phyloP scores from a whole-genome alignment of 2,329 filamentous ascomycete species.

The Mollisia scopiformis region DNA sequence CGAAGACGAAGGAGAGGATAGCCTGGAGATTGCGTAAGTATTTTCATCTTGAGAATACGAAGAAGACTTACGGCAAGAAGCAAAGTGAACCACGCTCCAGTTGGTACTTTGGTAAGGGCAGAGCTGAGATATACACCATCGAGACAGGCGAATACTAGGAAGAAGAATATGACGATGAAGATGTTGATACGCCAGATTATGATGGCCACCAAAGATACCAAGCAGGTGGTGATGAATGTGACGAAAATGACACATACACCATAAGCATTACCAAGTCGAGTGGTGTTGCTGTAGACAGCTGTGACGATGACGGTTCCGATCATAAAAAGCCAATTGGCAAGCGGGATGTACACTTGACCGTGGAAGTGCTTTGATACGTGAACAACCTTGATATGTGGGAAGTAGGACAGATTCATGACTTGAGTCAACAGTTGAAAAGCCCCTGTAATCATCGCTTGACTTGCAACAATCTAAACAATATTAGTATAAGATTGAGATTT shows the following conservation, averaged over 20 bases:
- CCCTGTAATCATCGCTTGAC: slow-evolving; percentile 77
- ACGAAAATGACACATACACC: slow-evolving; percentile 81
- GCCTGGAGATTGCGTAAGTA: slow-evolving; percentile 28
- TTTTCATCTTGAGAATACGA: neutral
- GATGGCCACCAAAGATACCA: slow-evolving; percentile 73
- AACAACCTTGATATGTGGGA: slow-evolving; percentile 74
- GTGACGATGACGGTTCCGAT: slow-evolving; percentile 75
- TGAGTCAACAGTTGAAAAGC: slow-evolving; percentile 71
- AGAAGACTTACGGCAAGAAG: slow-evolving; percentile 50
- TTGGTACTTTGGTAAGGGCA: slow-evolving; percentile 71
- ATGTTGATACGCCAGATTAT: slow-evolving; percentile 71
- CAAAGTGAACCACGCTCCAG: slow-evolving; percentile 79
- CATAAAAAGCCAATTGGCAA: slow-evolving; percentile 79
- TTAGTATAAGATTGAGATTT: neutral
- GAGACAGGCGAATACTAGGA: slow-evolving; percentile 65
- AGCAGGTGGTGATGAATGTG: slow-evolving; percentile 76
- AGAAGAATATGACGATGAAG: slow-evolving; percentile 62
- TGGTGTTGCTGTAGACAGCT: slow-evolving; percentile 74
- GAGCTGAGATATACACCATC: slow-evolving; percentile 74
- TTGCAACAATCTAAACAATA: slow-evolving; percentile 61
- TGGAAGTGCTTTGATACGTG: slow-evolving; percentile 73
- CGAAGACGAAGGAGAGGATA: slow-evolving; percentile 65
- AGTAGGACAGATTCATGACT: slow-evolving; percentile 70
- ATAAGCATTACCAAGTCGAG: slow-evolving; percentile 72
- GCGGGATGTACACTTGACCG: slow-evolving; percentile 76